Evolutionary conservation across 805 yeast genomes (phyloP).

Genomic region (Blastobotrys peoriensis): DNA sequence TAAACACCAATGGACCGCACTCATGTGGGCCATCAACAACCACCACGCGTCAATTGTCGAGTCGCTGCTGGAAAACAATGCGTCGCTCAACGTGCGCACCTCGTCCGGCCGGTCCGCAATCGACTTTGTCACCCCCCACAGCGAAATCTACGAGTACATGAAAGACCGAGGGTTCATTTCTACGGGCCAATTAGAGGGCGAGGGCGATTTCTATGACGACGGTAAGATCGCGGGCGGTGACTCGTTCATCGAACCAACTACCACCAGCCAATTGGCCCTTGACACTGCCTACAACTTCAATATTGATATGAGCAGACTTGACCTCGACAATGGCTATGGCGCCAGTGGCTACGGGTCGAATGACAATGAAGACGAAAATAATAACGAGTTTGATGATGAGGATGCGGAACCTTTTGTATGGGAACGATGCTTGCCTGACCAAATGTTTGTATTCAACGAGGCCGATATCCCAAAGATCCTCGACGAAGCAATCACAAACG

Average conservation of each 20-base stretch:
- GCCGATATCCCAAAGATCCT: constrained; percentile 33
- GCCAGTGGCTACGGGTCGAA: constrained; percentile 11
- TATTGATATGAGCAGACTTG: constrained; percentile 25
- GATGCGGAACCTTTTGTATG: constrained; percentile 33
- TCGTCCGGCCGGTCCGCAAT: constrained; percentile 46
- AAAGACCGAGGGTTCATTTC: constrained; percentile 29
- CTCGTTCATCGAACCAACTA: constrained; percentile 8
- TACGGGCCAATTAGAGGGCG: constrained; percentile 4
- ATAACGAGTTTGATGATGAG: constrained; percentile 14
- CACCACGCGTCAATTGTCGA: constrained; percentile 51
- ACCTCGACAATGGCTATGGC: constrained; percentile 13
- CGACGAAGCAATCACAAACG: constrained; percentile 31
- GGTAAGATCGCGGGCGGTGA: constrained; percentile 13
- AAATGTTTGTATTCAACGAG: constrained; percentile 35
- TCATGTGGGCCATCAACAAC: constrained; percentile 82
- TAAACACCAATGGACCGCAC: constrained; percentile 41
- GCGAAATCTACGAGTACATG: constrained; percentile 54
- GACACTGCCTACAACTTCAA: constrained; percentile 28
- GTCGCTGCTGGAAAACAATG: constrained; percentile 54
- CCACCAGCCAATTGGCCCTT: constrained; percentile 14
- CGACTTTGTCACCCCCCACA: constrained; percentile 50
- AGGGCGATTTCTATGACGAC: constrained; percentile 24
- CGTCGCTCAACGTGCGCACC: constrained; percentile 40
- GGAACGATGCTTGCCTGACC: constrained; percentile 35
- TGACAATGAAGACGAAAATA: constrained; percentile 14